A percentile compares a stretch with the other conserved stretches of the same genome.
phyloP scores from a whole-genome alignment of 2,329 filamentous ascomycete genomes.

The Phaeosphaeriaceae sp. region DNA sequence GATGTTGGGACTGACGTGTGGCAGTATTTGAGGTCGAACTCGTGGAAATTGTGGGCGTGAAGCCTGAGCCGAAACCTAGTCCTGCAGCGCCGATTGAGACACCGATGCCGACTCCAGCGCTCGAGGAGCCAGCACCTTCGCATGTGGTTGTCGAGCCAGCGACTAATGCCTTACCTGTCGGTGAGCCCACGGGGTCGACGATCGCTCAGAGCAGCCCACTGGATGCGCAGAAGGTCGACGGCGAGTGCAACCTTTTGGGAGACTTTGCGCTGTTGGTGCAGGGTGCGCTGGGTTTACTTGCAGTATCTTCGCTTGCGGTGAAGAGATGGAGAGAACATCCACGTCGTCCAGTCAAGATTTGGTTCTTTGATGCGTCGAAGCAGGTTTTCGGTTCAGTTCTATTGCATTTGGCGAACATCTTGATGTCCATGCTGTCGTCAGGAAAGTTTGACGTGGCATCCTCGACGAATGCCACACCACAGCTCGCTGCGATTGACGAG shows the following conservation, averaged over 20 bases:
- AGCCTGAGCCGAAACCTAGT: conserved; percentile 22
- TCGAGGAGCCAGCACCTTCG: conserved; percentile 15
- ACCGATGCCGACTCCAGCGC: not conserved
- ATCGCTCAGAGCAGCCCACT: conserved; percentile 35
- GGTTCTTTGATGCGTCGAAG: conserved; percentile 97
- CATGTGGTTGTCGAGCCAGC: conserved; percentile 17
- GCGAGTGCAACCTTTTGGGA: conserved; percentile 86
- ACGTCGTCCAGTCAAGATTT: conserved; percentile 91
- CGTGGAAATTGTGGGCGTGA: conserved; percentile 72
- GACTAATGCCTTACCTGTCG: conserved; percentile 17
- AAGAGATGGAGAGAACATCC: conserved; percentile 93
- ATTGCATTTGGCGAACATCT: conserved; percentile 88
- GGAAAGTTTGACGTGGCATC: conserved; percentile 76
- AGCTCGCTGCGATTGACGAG: conserved; percentile 33
- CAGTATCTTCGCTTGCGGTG: conserved; percentile 84
- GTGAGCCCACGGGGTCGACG: conserved; percentile 20
- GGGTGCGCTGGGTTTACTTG: conserved; percentile 81
- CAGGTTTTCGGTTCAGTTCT: conserved; percentile 94
- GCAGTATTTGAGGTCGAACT: conserved; percentile 91
- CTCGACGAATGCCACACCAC: conserved; percentile 26
- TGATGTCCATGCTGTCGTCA: conserved; percentile 95
- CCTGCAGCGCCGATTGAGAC: conserved; percentile 5
- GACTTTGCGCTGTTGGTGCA: conserved; percentile 92
- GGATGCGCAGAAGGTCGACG: conserved; percentile 59
- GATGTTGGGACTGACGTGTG: conserved; percentile 18